A percentile compares a stretch with the other conserved stretches of the same genome.
Conservation (phyloP, 2,329 filamentous ascomycete genomes). For the Lachnellula willkommii region DNA sequence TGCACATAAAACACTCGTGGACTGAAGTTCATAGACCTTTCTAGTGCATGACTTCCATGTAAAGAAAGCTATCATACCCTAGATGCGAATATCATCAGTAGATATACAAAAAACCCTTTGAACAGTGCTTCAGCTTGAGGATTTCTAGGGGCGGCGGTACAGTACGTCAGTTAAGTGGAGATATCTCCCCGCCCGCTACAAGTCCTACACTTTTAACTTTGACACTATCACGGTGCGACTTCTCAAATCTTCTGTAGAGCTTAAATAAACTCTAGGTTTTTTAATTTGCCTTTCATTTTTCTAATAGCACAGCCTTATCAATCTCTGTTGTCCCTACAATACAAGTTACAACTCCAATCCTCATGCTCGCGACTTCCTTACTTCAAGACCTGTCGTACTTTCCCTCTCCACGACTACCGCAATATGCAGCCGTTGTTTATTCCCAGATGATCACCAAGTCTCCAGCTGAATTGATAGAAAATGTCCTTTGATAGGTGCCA, state of each 20-base stretch:
- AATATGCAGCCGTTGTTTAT: constrained; percentile 36
- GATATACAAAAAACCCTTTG: not conserved
- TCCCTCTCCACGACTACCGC: constrained; percentile 36
- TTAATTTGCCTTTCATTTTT: constrained; percentile 33
- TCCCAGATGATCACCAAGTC: constrained; percentile 40
- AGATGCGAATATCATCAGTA: not conserved
- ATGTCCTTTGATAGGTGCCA: constrained; percentile 41
- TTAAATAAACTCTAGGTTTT: not conserved
- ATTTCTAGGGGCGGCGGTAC: not conserved
- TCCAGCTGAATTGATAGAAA: constrained; percentile 39
- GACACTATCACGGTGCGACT: not conserved
- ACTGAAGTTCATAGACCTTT: too few species aligned
- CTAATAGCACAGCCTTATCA: constrained; percentile 45
- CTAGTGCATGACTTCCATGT: too few species aligned
- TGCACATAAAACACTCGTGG: too few species aligned
- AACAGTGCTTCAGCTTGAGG: not conserved
- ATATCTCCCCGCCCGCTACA: too few species aligned
- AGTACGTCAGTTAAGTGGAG: not conserved
- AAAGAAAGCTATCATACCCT: too few species aligned
- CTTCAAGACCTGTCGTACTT: constrained; percentile 37
- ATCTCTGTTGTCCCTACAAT: constrained; percentile 36
- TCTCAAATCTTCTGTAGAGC: not conserved
- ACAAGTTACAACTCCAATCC: constrained; percentile 31
- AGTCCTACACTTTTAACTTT: too few species aligned
- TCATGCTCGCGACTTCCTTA: constrained; percentile 36